Evolutionary conservation across 225 moss, liverwort and hornwort species (phyloP), one percentile per base, ranked within the genome.

Genomic region (Pseudoscleropodium purum): DNA sequence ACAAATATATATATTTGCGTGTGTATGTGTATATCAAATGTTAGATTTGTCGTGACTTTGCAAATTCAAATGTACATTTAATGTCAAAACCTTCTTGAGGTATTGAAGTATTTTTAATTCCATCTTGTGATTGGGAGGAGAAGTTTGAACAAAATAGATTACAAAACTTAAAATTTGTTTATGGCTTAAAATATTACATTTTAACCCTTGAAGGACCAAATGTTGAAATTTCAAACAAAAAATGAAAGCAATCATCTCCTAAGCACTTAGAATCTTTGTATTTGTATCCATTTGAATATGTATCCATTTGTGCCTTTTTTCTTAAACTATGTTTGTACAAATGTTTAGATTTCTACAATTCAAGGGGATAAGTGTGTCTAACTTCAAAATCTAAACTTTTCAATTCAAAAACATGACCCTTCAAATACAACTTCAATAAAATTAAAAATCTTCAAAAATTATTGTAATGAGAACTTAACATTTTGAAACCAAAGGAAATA

Each of bases 341-440:
- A 72, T 3, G 5, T 4, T 70, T 14, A 8, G 39, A 70, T 70
- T 70, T 70, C 13, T 4, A n/a, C 12, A n/a, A 39, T 25, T 70
- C 25, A 73, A 2, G 5, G 9, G 3, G 0, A 16, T 72, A 41
- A 15, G 9, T 1, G 3, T 15, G 2, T 14, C 0, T 15, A 0
- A 43, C 5, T 73, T 73, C 73, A 43, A 25, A 39, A 70, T 39
- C 2, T 6, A 12, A 66, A 36, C 0, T 11, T 20, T 37, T 67
- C 0, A 3, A 1, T 67, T 19, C 36, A 36, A 67, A 67, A 19
- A 66, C 2, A 5, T 2, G 9, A 10, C 36, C 4, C 11, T 67
- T 36, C 37, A 68, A 36, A 19, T 36, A 21, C 2, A 68, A 20
- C 37, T 68, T 68, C 21, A 37, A 37, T 21, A 69, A n/a, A 68